These are phyloP conservation scores for Vanrija sp. DNA, from an alignment of 1,284 basidiomycete species.

Conservation along the genomic window DNA sequence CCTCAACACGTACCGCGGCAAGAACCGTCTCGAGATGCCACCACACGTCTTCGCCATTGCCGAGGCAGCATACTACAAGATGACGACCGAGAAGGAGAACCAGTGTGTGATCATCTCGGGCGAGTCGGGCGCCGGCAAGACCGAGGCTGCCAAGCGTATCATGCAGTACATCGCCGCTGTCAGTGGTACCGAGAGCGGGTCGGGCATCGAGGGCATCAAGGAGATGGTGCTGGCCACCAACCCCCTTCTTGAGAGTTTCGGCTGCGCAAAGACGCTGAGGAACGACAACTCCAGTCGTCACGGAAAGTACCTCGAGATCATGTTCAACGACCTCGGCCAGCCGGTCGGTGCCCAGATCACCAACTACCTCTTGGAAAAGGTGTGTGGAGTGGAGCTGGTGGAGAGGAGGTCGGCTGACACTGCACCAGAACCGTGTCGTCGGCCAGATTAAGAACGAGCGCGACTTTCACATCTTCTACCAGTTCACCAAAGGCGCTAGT, in stretches of 20 bases:
- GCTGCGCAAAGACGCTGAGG: conserved; percentile 96
- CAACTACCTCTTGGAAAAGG: conserved; percentile 95
- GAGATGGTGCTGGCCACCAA: conserved; percentile 99
- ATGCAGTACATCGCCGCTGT: conserved; percentile 99
- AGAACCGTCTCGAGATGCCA: conserved; percentile 96
- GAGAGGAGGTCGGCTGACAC: conserved; percentile 8
- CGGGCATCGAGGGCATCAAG: conserved; percentile 86
- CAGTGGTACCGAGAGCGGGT: conserved; percentile 61
- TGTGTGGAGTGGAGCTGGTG: conserved; percentile 16
- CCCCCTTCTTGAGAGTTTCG: conserved; percentile 94
- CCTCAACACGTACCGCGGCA: conserved; percentile 83
- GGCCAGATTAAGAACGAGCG: conserved; percentile 95
- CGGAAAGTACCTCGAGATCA: conserved; percentile 99
- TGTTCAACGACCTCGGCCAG: conserved; percentile 91
- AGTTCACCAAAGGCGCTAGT: conserved; percentile 94
- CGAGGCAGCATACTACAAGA: conserved; percentile 96
- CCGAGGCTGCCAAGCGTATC: conserved; percentile 95
- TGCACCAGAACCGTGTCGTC: conserved; percentile 72
- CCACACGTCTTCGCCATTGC: conserved; percentile 98
- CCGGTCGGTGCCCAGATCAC: conserved; percentile 98
- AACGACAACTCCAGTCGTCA: conserved; percentile 99
- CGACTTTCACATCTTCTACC: conserved; percentile 99
- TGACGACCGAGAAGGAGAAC: conserved; percentile 99
- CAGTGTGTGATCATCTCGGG: conserved; percentile 99
- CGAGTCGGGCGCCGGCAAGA: conserved; percentile 96